Percentiles rank a stretch among this genome's conserved stretches.
These are phyloP conservation scores for Betula pendula DNA, from an alignment of 306 rosid species.

Conservation along the genomic window DNA sequence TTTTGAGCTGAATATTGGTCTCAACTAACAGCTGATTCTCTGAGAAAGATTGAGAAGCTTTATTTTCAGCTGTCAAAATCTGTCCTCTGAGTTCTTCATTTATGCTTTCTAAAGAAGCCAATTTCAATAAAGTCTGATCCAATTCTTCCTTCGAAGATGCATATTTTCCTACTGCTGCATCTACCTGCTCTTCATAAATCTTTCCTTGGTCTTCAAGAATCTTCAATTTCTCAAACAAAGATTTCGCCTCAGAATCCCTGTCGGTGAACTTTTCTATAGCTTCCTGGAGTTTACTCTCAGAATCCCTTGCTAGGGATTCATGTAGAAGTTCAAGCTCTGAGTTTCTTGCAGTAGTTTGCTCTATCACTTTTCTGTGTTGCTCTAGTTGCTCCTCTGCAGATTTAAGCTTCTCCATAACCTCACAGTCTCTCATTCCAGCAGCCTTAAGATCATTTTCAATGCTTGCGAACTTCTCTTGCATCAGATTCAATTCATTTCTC, in stretches of 20 bases:
- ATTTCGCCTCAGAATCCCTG: constrained; percentile 70
- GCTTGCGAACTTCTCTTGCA: constrained; percentile 64
- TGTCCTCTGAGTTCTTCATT: constrained; percentile 67
- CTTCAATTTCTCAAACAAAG: constrained; percentile 65
- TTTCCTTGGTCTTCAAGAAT: constrained; percentile 55
- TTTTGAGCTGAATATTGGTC: constrained; percentile 72
- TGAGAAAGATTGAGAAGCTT: constrained; percentile 60
- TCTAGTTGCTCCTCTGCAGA: constrained; percentile 64
- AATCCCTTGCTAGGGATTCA: constrained; percentile 64
- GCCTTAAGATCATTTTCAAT: constrained; percentile 61
- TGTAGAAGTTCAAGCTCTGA: constrained; percentile 67
- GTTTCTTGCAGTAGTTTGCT: constrained; percentile 51
- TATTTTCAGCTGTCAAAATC: constrained; percentile 56
- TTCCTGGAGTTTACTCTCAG: constrained; percentile 71
- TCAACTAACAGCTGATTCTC: constrained; percentile 75
- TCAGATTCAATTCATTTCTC: constrained; percentile 71
- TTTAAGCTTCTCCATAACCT: constrained; percentile 57
- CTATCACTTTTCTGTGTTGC: constrained; percentile 51
- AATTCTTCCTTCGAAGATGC: constrained; percentile 52
- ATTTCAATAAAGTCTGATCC: constrained; percentile 53
- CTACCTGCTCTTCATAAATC: constrained; percentile 46
- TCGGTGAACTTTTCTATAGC: constrained; percentile 48
- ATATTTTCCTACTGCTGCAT: constrained; percentile 46
- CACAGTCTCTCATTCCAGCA: constrained; percentile 62
- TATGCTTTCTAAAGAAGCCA: constrained; percentile 50